A percentile compares a stretch with the other conserved stretches of the same genome.
These are phyloP conservation scores for Candida quercuum DNA, from an alignment of 805 yeast genomes.

Conservation along the genomic window DNA sequence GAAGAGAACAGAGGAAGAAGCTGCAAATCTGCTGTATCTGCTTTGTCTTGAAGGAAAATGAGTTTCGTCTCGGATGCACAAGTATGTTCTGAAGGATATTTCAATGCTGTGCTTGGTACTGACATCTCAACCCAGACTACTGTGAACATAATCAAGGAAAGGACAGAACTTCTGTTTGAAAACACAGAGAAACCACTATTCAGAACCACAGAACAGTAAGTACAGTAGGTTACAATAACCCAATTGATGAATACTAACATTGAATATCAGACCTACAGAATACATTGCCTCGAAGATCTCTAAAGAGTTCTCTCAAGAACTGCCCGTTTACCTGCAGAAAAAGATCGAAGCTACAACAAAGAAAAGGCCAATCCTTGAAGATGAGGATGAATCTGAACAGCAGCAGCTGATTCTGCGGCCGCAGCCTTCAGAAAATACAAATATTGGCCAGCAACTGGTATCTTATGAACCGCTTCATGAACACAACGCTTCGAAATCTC, in stretches of 20 bases:
- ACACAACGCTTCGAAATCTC: constrained; percentile 8
- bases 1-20: too few relatives aligned
- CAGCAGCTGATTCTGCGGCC: constrained; percentile 6
- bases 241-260: not conserved
- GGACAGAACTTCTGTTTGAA: constrained; percentile 10
- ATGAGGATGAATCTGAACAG: constrained; percentile 2
- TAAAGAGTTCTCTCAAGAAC: constrained; percentile 24
- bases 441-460: not conserved
- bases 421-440: too few relatives aligned
- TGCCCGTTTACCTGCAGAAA: constrained; percentile 26
- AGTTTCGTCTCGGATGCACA: constrained; percentile 8
- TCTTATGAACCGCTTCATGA: constrained; percentile 1
- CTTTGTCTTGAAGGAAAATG: too few relatives aligned
- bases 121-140: constrained; percentile 6
- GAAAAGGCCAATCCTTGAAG: constrained; percentile 5
- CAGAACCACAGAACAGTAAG: constrained; percentile 4
- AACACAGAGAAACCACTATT: constrained; percentile 2
- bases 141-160: constrained; percentile 8
- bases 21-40: too few relatives aligned
- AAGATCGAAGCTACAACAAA: constrained; percentile 16
- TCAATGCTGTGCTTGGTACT: not conserved
- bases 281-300: constrained; percentile 25
- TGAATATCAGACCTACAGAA: constrained; percentile 17
- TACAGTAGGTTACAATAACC: not conserved
- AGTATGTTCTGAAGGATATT: not conserved